Evolutionary conservation across 441 rosid genomes (phyloP), one percentile per base, ranked within the genome.

Genomic region (Gossypium lobatum): DNA sequence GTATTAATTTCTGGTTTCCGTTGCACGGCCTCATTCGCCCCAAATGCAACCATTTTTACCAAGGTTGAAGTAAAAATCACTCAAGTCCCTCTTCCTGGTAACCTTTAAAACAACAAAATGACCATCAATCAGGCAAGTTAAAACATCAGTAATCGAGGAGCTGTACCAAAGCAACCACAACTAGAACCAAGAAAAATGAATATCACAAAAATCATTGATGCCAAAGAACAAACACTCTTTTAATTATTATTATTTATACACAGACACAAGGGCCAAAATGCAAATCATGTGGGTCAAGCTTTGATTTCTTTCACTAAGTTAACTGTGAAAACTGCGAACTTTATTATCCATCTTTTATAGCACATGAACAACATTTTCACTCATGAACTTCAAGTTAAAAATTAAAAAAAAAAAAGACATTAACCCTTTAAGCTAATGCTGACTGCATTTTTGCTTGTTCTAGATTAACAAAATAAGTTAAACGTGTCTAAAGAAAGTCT

Each of bases 71-170:
- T 95, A 91, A 75, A 95, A 93, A 74, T 95, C 97, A 59, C 82
- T 87, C 88, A 93, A 80, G 76, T 90, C 95, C 7, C 74, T 88
- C 87, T 95, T 93, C 89, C 89, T 93, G 21, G 96, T 90, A 77
- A 95, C 98, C 99, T 93, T 66, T 26, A 42, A 18, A 73, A 64
- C 34, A 64, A 50, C 53, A 73, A 75, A 67, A 55, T 7, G 16
- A 37, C 60, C 74, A 55, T 20, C 16, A 17, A 75, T 25, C 18
- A 72, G 16, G 65, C 21, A 7, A 66, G 42, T 59, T 34, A 71
- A 23, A 64, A 6, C 23, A 26, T 50, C 16, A 14, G 23, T 1
- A 42, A 45, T 39, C 52, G 4, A 37, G 8, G 50, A 63, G 68
- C 10, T 10, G 17, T 62, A 8, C 23, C 34, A 31, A 62, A 63